Conservation (phyloP, 2,329 filamentous ascomycete species). For the Fonsecaea erecta region DNA sequence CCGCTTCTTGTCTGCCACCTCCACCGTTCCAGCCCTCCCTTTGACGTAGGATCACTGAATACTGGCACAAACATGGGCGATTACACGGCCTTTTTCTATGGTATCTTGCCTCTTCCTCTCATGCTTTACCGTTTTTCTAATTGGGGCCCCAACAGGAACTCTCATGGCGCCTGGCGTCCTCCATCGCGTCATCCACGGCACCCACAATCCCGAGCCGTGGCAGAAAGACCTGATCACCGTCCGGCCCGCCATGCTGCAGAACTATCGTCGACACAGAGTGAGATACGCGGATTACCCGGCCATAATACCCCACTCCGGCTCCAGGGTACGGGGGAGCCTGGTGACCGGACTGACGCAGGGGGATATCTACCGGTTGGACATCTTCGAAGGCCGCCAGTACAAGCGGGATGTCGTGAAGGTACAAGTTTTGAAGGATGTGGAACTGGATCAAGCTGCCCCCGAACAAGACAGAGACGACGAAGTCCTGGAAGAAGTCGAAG, state of each 20-base stretch:
- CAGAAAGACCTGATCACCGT: slow-evolving; percentile 64
- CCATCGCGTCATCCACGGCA: slow-evolving; percentile 78
- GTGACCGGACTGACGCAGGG: slow-evolving; percentile 77
- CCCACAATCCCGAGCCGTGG: slow-evolving; percentile 55
- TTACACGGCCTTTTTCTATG: slow-evolving; percentile 68
- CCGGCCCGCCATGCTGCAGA: slow-evolving; percentile 74
- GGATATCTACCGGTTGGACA: slow-evolving; percentile 75
- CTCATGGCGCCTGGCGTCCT: slow-evolving; percentile 88
- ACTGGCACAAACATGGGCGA: slow-evolving; percentile 46
- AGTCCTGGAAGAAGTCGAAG: slow-evolving; percentile 49
- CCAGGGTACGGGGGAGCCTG: slow-evolving; percentile 73
- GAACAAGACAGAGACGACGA: slow-evolving; percentile 37
- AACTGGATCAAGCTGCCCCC: slow-evolving; percentile 40
- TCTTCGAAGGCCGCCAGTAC: slow-evolving; percentile 82
- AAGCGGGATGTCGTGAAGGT: slow-evolving; percentile 57
- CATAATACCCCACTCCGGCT: slow-evolving; percentile 57
- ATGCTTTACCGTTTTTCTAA: slow-evolving; percentile 11
- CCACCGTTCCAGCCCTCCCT: neutral
- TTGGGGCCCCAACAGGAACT: slow-evolving; percentile 49
- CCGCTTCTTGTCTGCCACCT: neutral
- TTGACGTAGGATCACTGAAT: neutral
- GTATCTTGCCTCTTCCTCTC: slow-evolving; percentile 42
- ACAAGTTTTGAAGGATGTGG: slow-evolving; percentile 43
- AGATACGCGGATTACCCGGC: slow-evolving; percentile 76
- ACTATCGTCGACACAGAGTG: slow-evolving; percentile 74